Percentiles rank a stretch among this genome's conserved stretches.
Conservation (phyloP, 1,139 yeast species). For the Tardiomyces digboiensis region DNA sequence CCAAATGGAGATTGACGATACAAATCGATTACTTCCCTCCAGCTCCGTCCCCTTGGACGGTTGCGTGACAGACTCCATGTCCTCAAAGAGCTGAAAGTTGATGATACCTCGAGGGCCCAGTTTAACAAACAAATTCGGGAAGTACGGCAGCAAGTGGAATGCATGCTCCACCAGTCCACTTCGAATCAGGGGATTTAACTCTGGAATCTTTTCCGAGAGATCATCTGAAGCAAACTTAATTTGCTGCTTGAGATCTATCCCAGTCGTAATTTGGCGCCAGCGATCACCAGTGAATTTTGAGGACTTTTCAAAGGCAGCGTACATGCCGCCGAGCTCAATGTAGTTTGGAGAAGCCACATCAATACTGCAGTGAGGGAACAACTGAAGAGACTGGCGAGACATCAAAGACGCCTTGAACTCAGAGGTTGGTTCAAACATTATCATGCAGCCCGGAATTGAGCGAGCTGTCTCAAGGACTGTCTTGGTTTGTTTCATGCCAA, state of each 20-base stretch:
- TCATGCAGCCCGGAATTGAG: constrained; percentile 17
- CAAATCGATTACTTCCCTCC: constrained; percentile 1
- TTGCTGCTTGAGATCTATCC: constrained; percentile 20
- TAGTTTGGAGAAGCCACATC: constrained; percentile 59
- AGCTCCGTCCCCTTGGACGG: constrained; percentile 1
- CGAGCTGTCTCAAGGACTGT: constrained; percentile 20
- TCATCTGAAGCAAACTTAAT: constrained; percentile 18
- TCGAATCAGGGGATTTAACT: constrained; percentile 21
- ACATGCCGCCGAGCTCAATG: constrained; percentile 48
- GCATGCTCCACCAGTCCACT: constrained; percentile 61
- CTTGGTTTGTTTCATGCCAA: constrained; percentile 36
- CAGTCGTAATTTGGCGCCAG: constrained; percentile 73
- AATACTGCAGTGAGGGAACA: constrained; percentile 30
- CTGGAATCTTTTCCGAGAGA: constrained; percentile 23
- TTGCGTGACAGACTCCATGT: constrained; percentile 11
- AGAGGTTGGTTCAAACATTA: constrained; percentile 74
- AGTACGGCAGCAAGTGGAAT: constrained; percentile 59
- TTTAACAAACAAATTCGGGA: constrained; percentile 60
- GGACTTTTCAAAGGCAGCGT: constrained; percentile 35
- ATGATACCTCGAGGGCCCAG: constrained; percentile 60
- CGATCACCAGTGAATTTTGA: constrained; percentile 49
- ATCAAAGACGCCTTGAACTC: constrained; percentile 36
- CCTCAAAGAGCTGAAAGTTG: constrained; percentile 32
- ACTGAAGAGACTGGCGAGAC: constrained; percentile 15
- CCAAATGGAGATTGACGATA: constrained; percentile 8